Conservation (phyloP, 2,329 filamentous ascomycete genomes). For the Colletotrichum spaethianum region DNA sequence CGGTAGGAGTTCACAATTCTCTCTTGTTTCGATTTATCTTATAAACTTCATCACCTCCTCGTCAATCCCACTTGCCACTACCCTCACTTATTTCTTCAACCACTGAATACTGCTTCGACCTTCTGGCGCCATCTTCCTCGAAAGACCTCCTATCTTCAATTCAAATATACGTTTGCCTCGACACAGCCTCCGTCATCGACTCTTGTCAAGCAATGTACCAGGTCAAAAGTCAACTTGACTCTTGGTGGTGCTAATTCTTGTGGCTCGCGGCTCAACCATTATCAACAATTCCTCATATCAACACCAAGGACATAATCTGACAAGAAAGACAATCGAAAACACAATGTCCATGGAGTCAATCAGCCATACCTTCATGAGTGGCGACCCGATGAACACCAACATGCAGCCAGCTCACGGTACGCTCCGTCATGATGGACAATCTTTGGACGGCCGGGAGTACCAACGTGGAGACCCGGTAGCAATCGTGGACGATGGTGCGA, state of each 20-base stretch:
- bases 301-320: too few species aligned
- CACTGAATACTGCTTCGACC: constrained; percentile 6
- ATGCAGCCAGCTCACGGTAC: constrained; percentile 40
- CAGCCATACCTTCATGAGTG: background rate
- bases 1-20: constrained; percentile 14
- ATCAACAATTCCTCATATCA: background rate
- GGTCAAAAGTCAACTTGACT: background rate
- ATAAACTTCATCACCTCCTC: constrained; percentile 38
- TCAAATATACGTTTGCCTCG: background rate
- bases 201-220: constrained; percentile 27
- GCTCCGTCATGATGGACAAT: constrained; percentile 34
- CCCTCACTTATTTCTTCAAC: constrained; percentile 8
- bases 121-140: background rate
- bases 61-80: background rate
- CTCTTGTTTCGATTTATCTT: constrained; percentile 30
- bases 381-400: constrained; percentile 15
- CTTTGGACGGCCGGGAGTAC: constrained; percentile 35
- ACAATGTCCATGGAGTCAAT: constrained; percentile 14
- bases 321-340: background rate
- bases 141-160: background rate
- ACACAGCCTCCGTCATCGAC: background rate
- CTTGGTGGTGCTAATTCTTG: constrained; percentile 22
- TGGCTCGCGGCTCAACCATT: background rate
- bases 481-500: constrained; percentile 35
- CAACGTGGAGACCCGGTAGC: constrained; percentile 33